A percentile compares a stretch with the other conserved stretches of the same genome.
These are phyloP conservation scores for Salix dunnii DNA, from an alignment of 345 rosid species.

Conservation along the genomic window DNA sequence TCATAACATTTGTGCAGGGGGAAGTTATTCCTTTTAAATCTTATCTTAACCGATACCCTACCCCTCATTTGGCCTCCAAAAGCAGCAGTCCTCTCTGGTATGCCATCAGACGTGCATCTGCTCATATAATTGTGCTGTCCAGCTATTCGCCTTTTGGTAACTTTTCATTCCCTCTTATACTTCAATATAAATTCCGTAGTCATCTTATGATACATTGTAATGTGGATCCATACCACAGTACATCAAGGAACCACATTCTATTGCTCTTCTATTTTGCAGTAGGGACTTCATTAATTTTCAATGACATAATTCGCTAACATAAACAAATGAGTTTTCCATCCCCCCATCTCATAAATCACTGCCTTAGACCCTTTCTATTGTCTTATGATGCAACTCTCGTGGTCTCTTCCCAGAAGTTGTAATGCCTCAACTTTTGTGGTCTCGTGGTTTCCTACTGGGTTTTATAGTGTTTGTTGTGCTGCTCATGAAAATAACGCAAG, in stretches of 20 bases:
- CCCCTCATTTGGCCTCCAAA: conserved; percentile 72
- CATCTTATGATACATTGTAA: background rate
- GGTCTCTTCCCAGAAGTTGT: background rate
- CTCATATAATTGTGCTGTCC: conserved; percentile 87
- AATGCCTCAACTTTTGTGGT: background rate
- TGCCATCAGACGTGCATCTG: conserved; percentile 86
- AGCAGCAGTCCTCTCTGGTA: conserved; percentile 90
- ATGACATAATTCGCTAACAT: background rate
- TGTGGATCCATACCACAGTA: background rate
- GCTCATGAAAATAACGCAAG: background rate
- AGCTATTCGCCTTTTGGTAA: conserved; percentile 98
- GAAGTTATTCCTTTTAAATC: conserved; percentile 81
- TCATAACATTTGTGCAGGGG: conserved; percentile 37
- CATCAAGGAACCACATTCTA: background rate
- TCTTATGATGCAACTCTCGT: background rate
- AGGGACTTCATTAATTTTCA: background rate
- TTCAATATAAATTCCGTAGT: background rate
- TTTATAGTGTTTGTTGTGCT: background rate
- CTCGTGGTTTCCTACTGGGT: background rate
- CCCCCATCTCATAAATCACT: background rate
- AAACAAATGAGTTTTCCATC: background rate
- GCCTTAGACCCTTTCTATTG: background rate
- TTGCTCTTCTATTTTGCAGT: background rate
- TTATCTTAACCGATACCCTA: conserved; percentile 73
- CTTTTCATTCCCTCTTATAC: conserved; percentile 5